phyloP scores from a whole-genome alignment of 2,329 filamentous ascomycete genomes.

The Stagonosporopsis rhizophila region DNA sequence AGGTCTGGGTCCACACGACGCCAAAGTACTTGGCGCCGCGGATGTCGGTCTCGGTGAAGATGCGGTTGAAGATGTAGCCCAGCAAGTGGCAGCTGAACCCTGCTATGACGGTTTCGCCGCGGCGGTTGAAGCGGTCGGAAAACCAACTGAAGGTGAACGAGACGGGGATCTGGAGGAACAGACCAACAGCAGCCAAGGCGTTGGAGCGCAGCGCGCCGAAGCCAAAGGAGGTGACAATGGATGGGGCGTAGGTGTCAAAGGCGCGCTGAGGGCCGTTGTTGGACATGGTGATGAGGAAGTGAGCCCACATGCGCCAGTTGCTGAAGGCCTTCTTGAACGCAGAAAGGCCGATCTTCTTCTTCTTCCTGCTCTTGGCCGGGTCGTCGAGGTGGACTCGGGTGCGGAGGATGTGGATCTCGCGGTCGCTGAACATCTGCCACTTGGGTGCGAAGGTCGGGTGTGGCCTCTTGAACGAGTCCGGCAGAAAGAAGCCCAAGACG shows the following conservation, averaged over 20 bases:
- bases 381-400: slow-evolving; percentile 27
- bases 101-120: slow-evolving; percentile 61
- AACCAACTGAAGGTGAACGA: slow-evolving; percentile 61
- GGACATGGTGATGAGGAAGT: slow-evolving; percentile 59
- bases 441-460: slow-evolving; percentile 21
- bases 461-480: slow-evolving; percentile 20
- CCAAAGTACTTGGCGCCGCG: slow-evolving; percentile 60
- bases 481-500: slow-evolving; percentile 19
- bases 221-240: slow-evolving; percentile 62
- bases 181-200: slow-evolving; percentile 63
- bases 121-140: slow-evolving; percentile 60
- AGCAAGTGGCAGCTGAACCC: slow-evolving; percentile 56
- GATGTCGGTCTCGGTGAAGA: slow-evolving; percentile 51
- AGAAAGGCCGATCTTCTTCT: slow-evolving; percentile 54
- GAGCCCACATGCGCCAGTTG: slow-evolving; percentile 62
- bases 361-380: slow-evolving; percentile 51
- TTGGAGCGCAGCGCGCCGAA: slow-evolving; percentile 59
- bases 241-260: slow-evolving; percentile 62
- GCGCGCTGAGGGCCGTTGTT: slow-evolving; percentile 59
- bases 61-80: slow-evolving; percentile 63
- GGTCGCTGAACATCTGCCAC: slow-evolving; percentile 25
- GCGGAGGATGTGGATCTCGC: slow-evolving; percentile 28
- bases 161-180: slow-evolving; percentile 61
- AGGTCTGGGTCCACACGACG: slow-evolving; percentile 63
- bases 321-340: slow-evolving; percentile 58